Evolutionary conservation across 2,329 filamentous ascomycete species (phyloP).

Genomic region (Beauveria australis): DNA sequence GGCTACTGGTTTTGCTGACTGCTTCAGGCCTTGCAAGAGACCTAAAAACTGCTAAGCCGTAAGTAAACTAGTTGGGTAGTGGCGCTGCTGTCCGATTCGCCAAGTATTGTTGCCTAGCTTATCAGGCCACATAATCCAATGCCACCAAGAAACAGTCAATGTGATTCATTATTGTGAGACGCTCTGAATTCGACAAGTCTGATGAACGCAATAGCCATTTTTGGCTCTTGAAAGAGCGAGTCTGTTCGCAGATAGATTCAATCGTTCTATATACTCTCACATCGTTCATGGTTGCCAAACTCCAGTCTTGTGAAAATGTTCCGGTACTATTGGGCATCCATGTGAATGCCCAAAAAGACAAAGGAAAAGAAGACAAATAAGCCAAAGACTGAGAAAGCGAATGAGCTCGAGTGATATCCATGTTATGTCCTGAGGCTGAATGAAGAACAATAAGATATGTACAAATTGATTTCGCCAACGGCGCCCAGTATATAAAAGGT

Average conservation of each 20-base stretch:
- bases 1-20: neutral
- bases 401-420: neutral
- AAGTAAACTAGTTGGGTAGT: neutral
- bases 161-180: neutral
- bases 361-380: conserved; percentile 13
- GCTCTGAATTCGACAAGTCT: neutral
- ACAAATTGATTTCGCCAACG: conserved; percentile 1
- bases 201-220: neutral
- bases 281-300: neutral
- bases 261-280: neutral
- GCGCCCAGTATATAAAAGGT: conserved; percentile 9
- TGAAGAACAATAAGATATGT: conserved; percentile 9
- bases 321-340: conserved; percentile 27
- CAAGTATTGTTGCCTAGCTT: neutral
- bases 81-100: neutral
- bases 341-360: conserved; percentile 17
- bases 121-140: neutral
- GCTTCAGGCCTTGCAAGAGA: neutral
- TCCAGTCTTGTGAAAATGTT: conserved; percentile 13
- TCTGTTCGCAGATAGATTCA: neutral
- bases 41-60: too few relatives aligned
- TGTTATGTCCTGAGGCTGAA: neutral
- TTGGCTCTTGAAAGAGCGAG: neutral
- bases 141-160: neutral
- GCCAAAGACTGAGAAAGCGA: conserved; percentile 4